Conservation (phyloP, 163 green algal species). For the Scenedesmus sp. region DNA sequence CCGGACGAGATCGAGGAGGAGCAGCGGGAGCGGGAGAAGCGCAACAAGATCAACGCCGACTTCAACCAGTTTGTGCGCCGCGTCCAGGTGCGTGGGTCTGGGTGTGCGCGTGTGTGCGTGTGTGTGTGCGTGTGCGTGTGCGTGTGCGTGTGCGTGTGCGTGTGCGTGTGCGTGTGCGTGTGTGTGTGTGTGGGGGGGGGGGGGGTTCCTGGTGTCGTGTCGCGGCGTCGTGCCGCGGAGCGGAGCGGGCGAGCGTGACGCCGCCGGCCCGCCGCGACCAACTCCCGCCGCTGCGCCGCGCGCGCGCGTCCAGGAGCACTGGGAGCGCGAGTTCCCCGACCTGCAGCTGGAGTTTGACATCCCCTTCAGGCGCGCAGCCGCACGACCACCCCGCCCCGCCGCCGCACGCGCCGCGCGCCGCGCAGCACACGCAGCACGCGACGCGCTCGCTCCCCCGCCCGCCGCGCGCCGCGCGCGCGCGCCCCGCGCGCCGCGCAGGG, state of each 20-base stretch:
- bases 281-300: too few species aligned
- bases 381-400: constrained; percentile 38
- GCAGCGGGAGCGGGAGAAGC: constrained; percentile 93
- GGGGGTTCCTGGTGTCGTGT: too few species aligned
- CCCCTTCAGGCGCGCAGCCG: constrained; percentile 76
- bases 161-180: too few species aligned
- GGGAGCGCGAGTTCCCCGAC: constrained; percentile 87
- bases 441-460: too few species aligned
- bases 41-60: constrained; percentile 96
- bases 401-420: constrained; percentile 54
- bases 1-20: constrained; percentile 99
- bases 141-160: too few species aligned
- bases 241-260: too few species aligned
- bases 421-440: too few species aligned
- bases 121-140: background rate
- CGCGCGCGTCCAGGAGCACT: constrained; percentile 72
- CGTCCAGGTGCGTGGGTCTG: constrained; percentile 81
- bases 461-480: too few species aligned
- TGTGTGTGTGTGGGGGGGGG: too few species aligned
- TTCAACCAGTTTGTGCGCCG: constrained; percentile 88
- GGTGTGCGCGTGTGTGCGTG: background rate
- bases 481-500: constrained; percentile 50
- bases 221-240: too few species aligned
- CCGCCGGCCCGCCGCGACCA: too few species aligned
- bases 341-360: constrained; percentile 97